Percentiles rank a stretch among this genome's conserved stretches.
These are phyloP conservation scores for Cercospora berteroae DNA, from an alignment of 2,329 filamentous ascomycete genomes.

Conservation along the genomic window DNA sequence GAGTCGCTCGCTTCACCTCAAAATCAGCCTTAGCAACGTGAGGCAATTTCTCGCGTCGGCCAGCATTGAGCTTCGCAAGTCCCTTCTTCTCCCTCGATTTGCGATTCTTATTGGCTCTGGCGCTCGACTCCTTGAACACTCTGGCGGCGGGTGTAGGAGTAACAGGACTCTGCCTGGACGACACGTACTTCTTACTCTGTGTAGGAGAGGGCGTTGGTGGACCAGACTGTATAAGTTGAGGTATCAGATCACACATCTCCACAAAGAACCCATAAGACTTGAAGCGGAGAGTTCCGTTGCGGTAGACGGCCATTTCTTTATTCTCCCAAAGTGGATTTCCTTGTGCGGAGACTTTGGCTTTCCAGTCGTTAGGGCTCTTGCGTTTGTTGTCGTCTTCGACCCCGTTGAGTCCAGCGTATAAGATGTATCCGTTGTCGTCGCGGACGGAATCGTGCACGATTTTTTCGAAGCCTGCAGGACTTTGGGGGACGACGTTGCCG, in stretches of 20 bases:
- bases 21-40: not conserved
- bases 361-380: not conserved
- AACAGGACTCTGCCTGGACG: not conserved
- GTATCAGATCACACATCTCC: not conserved
- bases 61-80: slow-evolving; percentile 1
- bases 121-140: not conserved
- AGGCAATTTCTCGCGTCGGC: not conserved
- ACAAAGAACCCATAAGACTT: not conserved
- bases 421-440: not conserved
- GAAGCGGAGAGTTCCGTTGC: not conserved
- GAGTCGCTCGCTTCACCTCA: not conserved
- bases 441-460: not conserved
- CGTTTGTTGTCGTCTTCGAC: not conserved
- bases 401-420: not conserved
- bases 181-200: not conserved
- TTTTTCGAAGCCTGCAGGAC: not conserved
- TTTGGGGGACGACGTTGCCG: not conserved
- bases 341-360: not conserved
- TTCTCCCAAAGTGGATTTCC: not conserved
- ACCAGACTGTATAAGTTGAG: not conserved
- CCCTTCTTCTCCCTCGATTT: slow-evolving; percentile 4
- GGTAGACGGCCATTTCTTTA: not conserved
- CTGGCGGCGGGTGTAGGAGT: not conserved
- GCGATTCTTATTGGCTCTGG: slow-evolving; percentile 7
- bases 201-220: not conserved